A percentile compares a stretch with the other conserved stretches of the same genome.
Evolutionary conservation across 73 alveolate genomes (phyloP).

Genomic region (Paramecium biaurelia): DNA sequence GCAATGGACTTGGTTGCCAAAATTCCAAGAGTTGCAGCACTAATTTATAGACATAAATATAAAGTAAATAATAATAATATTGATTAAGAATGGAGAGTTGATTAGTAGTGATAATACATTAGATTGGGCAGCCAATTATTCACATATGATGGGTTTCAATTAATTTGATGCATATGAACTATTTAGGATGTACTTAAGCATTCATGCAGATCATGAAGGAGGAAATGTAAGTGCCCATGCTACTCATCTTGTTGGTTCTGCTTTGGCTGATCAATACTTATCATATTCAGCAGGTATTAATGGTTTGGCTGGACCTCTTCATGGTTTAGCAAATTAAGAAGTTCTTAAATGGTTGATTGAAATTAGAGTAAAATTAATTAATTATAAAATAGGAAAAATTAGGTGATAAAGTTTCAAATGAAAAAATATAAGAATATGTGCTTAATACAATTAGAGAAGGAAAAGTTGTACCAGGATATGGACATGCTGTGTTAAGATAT

Average conservation of each 20-base stretch:
- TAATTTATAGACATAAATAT: conserved; percentile 70
- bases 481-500: conserved; percentile 95
- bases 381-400: conserved; percentile 42
- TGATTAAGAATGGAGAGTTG: conserved; percentile 63
- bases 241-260: conserved; percentile 86
- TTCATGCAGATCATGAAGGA: conserved; percentile 88
- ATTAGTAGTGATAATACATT: conserved; percentile 38
- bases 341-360: conserved; percentile 81
- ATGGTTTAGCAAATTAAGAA: conserved; percentile 96
- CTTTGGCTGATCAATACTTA: conserved; percentile 90
- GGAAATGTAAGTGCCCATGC: conserved; percentile 92
- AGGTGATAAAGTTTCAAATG: conserved; percentile 78
- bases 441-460: conserved; percentile 70
- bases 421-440: conserved; percentile 70
- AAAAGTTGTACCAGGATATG: conserved; percentile 91
- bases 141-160: conserved; percentile 79
- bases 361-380: conserved; percentile 43
- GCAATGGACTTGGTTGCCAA: conserved; percentile 82
- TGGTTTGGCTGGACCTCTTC: conserved; percentile 96
- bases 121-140: conserved; percentile 74
- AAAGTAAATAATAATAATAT: background rate
- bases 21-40: conserved; percentile 85
- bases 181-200: conserved; percentile 76
- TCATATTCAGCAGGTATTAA: conserved; percentile 85
- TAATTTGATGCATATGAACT: conserved; percentile 70